Evolutionary conservation across 1,284 basidiomycete genomes (phyloP).

Genomic region (Pseudozyma hubeiensis): DNA sequence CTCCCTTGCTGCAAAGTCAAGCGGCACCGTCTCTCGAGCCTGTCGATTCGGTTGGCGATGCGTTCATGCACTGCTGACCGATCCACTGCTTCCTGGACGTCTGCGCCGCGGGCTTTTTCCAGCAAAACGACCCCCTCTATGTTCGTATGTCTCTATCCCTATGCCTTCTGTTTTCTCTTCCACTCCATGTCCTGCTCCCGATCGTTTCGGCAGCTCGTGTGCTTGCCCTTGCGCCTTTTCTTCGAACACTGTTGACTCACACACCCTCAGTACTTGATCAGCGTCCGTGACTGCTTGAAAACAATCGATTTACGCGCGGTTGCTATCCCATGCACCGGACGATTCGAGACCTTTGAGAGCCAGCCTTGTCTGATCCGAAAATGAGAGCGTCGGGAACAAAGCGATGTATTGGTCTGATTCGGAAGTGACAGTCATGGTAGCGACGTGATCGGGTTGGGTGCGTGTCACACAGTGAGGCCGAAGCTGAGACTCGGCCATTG

Average conservation of each 20-base stretch:
- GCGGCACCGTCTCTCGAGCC: conserved; percentile 42
- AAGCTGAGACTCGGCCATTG: background rate
- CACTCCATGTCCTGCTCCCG: no score
- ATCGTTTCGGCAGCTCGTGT: no score
- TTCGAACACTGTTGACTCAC: background rate
- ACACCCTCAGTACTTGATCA: no score
- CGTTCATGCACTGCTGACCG: background rate
- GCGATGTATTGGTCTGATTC: background rate
- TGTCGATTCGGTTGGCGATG: background rate
- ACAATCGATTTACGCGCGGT: no score
- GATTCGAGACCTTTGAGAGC: no score
- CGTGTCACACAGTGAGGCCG: background rate
- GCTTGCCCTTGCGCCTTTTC: no score
- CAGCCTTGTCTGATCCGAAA: no score
- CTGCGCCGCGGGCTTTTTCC: conserved; percentile 19
- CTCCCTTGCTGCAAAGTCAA: background rate
- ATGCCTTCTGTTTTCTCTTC: background rate
- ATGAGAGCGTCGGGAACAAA: background rate
- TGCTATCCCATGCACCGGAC: no score
- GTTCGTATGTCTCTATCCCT: background rate
- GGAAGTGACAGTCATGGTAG: background rate
- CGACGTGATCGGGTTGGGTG: background rate
- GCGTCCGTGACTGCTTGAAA: no score
- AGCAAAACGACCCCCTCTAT: background rate
- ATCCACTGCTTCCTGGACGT: conserved; percentile 23